Percentiles rank a stretch among this genome's conserved stretches.
Evolutionary conservation across 2,329 filamentous ascomycete species (phyloP).

Genomic region (Epichloe amarillans): DNA sequence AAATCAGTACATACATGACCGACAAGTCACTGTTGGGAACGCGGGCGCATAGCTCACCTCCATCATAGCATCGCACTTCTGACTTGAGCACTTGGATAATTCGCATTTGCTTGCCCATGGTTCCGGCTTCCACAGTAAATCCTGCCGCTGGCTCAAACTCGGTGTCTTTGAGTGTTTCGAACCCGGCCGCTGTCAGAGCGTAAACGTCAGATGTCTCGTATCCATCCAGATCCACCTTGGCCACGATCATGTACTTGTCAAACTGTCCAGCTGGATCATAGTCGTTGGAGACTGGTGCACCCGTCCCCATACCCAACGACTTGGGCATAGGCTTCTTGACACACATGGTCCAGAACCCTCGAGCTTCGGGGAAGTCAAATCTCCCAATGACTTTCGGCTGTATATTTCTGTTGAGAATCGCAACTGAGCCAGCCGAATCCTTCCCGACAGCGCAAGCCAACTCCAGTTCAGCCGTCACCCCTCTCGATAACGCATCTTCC

Average conservation of each 20-base stretch:
- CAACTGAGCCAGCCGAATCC: slow-evolving; percentile 54
- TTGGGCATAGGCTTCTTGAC: slow-evolving; percentile 55
- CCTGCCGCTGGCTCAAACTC: slow-evolving; percentile 90
- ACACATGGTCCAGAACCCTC: slow-evolving; percentile 69
- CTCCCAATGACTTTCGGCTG: slow-evolving; percentile 58
- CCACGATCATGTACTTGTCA: slow-evolving; percentile 73
- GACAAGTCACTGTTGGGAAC: too few relatives aligned
- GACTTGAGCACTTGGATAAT: slow-evolving; percentile 79
- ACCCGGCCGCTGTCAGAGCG: slow-evolving; percentile 55
- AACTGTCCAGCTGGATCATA: slow-evolving; percentile 48
- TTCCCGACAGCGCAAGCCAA: slow-evolving; percentile 49
- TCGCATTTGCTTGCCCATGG: slow-evolving; percentile 64
- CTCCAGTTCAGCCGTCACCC: slow-evolving; percentile 43
- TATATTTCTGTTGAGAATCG: slow-evolving; percentile 65
- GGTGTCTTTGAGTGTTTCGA: slow-evolving; percentile 64
- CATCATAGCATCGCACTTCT: slow-evolving; percentile 83
- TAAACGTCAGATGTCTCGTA: slow-evolving; percentile 71
- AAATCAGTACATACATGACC: slow-evolving; percentile 8
- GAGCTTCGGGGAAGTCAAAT: slow-evolving; percentile 59
- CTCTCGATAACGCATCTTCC: slow-evolving; percentile 26
- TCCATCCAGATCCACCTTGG: slow-evolving; percentile 54
- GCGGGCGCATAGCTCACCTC: slow-evolving; percentile 41
- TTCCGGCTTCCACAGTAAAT: slow-evolving; percentile 72
- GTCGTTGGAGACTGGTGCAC: slow-evolving; percentile 37
- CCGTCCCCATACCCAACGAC: slow-evolving; percentile 29